A percentile compares a stretch with the other conserved stretches of the same genome.
phyloP scores from a whole-genome alignment of 345 rosid genomes.

The Lepidium africanum region DNA sequence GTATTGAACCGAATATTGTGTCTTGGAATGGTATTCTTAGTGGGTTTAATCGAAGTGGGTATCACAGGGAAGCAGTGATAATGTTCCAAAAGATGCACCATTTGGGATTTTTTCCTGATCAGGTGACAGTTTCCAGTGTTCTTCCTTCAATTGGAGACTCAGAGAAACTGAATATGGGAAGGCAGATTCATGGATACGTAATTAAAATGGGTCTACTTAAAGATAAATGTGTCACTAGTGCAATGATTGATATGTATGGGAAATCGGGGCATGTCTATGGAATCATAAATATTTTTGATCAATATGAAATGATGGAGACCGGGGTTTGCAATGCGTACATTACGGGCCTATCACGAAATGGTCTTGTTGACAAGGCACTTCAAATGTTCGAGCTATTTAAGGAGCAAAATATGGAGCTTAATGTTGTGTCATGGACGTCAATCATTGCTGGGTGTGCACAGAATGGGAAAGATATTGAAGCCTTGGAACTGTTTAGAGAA shows the following conservation, averaged over 20 bases:
- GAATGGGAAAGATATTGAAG: constrained; percentile 59
- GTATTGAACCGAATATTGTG: constrained; percentile 40
- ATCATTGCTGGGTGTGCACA: constrained; percentile 53
- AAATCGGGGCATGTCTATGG: constrained; percentile 37
- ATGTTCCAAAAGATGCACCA: constrained; percentile 44
- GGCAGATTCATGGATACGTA: constrained; percentile 47
- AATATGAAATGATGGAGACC: constrained; percentile 31
- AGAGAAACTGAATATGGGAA: constrained; percentile 34
- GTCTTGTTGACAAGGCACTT: constrained; percentile 44
- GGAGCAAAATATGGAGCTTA: constrained; percentile 34
- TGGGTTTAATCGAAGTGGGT: constrained; percentile 52
- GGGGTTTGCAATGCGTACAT: constrained; percentile 54
- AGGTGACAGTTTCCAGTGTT: constrained; percentile 37
- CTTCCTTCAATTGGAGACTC: constrained; percentile 46
- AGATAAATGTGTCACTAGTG: constrained; percentile 36
- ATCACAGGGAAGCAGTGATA: constrained; percentile 31
- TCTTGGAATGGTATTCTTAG: constrained; percentile 70
- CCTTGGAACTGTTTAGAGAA: constrained; percentile 49
- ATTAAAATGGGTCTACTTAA: constrained; percentile 36
- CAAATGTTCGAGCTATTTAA: constrained; percentile 36
- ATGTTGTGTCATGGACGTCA: constrained; percentile 65
- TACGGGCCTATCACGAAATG: constrained; percentile 52
- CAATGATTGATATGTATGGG: constrained; percentile 55
- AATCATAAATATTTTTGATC: constrained; percentile 35
- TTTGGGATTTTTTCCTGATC: constrained; percentile 42